These are phyloP conservation scores for Wolfiporia cocos DNA, from an alignment of 1,284 basidiomycete species.

Conservation along the genomic window DNA sequence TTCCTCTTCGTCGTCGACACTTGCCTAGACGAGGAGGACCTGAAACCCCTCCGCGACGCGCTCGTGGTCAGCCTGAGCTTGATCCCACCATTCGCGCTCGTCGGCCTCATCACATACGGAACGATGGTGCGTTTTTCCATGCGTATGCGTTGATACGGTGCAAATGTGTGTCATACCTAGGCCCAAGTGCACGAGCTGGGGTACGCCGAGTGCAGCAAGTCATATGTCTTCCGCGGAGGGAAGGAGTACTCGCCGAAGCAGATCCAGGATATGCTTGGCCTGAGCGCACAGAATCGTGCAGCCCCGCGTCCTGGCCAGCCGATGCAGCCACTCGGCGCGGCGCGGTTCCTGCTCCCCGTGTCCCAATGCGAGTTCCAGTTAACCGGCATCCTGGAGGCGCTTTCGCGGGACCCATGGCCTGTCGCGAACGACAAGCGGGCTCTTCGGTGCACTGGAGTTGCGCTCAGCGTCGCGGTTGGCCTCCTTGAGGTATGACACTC, in stretches of 20 bases:
- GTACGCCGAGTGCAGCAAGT: constrained; percentile 94
- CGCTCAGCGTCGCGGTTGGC: constrained; percentile 92
- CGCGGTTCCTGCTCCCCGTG: constrained; percentile 91
- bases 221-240: constrained; percentile 98
- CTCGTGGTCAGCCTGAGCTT: constrained; percentile 91
- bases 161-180: constrained; percentile 32
- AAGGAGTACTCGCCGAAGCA: constrained; percentile 98
- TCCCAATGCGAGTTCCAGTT: constrained; percentile 96
- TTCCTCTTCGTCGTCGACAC: constrained; percentile 98
- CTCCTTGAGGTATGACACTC: constrained; percentile 70
- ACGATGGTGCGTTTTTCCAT: constrained; percentile 71
- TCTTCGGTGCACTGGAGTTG: constrained; percentile 95
- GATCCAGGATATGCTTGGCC: constrained; percentile 97
- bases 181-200: constrained; percentile 99
- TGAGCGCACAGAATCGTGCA: constrained; percentile 72
- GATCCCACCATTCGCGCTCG: constrained; percentile 90
- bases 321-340: constrained; percentile 79
- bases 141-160: constrained; percentile 1
- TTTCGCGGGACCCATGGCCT: constrained; percentile 95
- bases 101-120: constrained; percentile 93
- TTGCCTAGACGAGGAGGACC: constrained; percentile 93
- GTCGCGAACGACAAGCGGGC: constrained; percentile 94
- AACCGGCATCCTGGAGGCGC: constrained; percentile 87
- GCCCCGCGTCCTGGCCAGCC: constrained; percentile 84
- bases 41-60: constrained; percentile 91